Base-by-base conservation (phyloP, 257 asterid genomes). In the Solanum etuberosum region DNA sequence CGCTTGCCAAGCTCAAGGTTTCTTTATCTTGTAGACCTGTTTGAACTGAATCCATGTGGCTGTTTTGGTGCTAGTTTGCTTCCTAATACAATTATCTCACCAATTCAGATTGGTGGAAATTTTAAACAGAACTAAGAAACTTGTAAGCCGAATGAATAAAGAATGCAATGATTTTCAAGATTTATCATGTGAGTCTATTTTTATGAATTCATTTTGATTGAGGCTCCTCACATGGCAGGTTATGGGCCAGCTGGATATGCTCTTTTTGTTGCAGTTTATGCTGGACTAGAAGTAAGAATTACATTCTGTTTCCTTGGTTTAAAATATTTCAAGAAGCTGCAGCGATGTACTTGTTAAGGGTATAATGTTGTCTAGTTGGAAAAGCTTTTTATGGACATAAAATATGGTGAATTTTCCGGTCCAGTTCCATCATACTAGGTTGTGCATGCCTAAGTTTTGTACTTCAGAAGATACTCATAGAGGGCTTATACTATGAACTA, bases 191-290 rank as follows among this genome's bases (percentile, higher is more conserved):
- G 40, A 15, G 59, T 27, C 29, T 46, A 43, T 0, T 29, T 80
- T 25, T 48, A 48, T 80, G 38, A 16, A 46, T 86, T 83, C 85
- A 87, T 70, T 42, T 78, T 74, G 27, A 76, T 85, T 16, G 43
- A 11, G 48, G 78, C 76, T 87, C 72, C 88, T 86, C 29, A 86
- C 21, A 83, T 88, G 32, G 78, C 96, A 97, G 99, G 97, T 85
- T 94, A 96, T 78, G 99, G 99, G 76, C 91, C 98, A 71, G 95
- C 98, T 88, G 99, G 99, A 88, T 97, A 97, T 91, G 99, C 99
- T 42, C 92, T 97, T 68, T 97, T 97, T 51, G 94, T 97, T 68
- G 94, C 95, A 84, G 99, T 92, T 88, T 97, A 97, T 90, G 95
- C 99, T 86, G 98, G 98, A 88, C 88, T 97, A 89, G 99, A 97